phyloP scores from a whole-genome alignment of 768 basidiomycete genomes.

The Thelephora ganbajun region DNA sequence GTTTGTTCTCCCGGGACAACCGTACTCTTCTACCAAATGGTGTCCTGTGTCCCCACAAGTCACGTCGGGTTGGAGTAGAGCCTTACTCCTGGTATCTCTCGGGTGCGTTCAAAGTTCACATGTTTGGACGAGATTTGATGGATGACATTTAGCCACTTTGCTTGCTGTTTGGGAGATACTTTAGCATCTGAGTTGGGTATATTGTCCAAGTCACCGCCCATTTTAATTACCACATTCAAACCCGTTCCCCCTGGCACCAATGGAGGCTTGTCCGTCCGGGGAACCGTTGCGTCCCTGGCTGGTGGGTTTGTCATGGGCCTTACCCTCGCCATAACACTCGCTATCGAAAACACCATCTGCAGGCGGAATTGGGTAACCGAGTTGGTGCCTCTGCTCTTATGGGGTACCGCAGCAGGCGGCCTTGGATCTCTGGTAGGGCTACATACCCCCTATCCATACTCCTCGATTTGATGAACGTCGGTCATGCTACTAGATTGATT shows the following conservation, averaged over 20 bases:
- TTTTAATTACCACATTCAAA: slow-evolving; percentile 67
- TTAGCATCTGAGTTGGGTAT: slow-evolving; percentile 91
- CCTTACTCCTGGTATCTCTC: slow-evolving; percentile 46
- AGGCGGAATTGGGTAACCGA: slow-evolving; percentile 23
- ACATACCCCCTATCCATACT: slow-evolving; percentile 6
- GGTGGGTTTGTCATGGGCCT: slow-evolving; percentile 68
- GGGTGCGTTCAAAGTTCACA: slow-evolving; percentile 32
- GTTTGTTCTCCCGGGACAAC: slow-evolving; percentile 7
- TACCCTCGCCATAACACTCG: slow-evolving; percentile 38
- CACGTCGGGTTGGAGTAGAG: slow-evolving; percentile 40
- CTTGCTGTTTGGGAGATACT: slow-evolving; percentile 83
- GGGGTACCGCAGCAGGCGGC: slow-evolving; percentile 56
- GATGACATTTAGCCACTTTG: slow-evolving; percentile 50
- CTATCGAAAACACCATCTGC: slow-evolving; percentile 50
- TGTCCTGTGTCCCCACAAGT: slow-evolving; percentile 41
- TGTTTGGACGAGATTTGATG: not conserved
- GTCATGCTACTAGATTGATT: slow-evolving; percentile 49
- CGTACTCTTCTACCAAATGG: slow-evolving; percentile 35
- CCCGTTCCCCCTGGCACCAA: slow-evolving; percentile 83
- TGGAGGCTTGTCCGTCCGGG: slow-evolving; percentile 67
- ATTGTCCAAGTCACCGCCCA: slow-evolving; percentile 50
- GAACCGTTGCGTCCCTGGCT: slow-evolving; percentile 55
- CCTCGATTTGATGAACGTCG: not conserved
- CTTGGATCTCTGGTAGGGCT: slow-evolving; percentile 72
- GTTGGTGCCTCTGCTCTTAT: slow-evolving; percentile 30